Evolutionary conservation across 2,329 filamentous ascomycete genomes (phyloP).

Genomic region (Epichloe bromicola): DNA sequence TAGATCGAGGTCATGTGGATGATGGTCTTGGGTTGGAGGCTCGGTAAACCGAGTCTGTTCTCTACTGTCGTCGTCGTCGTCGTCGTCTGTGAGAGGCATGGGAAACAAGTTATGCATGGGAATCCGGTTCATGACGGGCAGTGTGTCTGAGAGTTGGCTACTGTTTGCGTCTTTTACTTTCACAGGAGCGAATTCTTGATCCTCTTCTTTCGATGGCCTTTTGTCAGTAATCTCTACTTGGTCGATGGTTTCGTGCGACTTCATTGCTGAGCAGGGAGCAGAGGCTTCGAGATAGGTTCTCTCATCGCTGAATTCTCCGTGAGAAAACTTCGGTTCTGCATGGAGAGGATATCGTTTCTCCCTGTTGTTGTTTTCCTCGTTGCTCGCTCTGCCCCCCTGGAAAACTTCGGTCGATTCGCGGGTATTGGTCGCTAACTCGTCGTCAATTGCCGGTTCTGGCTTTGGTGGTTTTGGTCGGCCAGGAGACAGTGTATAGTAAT

Average conservation of each 20-base stretch:
- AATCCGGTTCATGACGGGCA: slow-evolving; percentile 8
- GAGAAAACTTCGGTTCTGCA: neutral
- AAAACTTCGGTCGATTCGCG: no score
- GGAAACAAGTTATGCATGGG: slow-evolving; percentile 26
- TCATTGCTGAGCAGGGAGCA: neutral
- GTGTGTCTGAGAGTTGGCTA: neutral
- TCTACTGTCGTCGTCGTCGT: no score
- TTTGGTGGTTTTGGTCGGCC: slow-evolving; percentile 46
- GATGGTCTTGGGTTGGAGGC: neutral
- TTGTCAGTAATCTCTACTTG: neutral
- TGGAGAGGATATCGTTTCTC: no score
- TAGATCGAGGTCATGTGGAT: slow-evolving; percentile 15
- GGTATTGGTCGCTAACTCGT: neutral
- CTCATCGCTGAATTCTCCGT: neutral
- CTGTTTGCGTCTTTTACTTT: neutral
- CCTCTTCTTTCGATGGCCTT: neutral
- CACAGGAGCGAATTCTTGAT: neutral
- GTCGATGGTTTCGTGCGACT: neutral
- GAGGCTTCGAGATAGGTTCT: neutral
- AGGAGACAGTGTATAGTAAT: slow-evolving; percentile 82
- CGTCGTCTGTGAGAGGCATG: slow-evolving; percentile 17
- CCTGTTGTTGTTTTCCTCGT: neutral
- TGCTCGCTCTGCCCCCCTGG: neutral
- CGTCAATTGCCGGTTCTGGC: neutral
- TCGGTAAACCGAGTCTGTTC: neutral